These are phyloP conservation scores for Teunomyces barrocoloradensis DNA, from an alignment of 805 yeast genomes.

Conservation along the genomic window DNA sequence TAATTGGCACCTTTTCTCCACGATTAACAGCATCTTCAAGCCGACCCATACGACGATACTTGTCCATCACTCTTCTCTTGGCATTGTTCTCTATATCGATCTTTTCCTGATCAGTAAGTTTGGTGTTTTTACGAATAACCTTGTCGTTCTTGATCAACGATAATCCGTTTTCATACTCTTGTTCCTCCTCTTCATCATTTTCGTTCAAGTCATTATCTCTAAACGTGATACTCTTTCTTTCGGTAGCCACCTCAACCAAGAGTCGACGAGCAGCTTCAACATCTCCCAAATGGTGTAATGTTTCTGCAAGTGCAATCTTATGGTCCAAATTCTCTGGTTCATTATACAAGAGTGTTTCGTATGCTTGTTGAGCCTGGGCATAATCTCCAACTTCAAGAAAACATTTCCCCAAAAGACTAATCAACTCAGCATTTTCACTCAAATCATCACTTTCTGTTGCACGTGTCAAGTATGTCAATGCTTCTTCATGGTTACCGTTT, in stretches of 20 bases:
- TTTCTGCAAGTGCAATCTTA: conserved; percentile 77
- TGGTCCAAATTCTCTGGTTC: conserved; percentile 70
- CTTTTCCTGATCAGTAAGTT: conserved; percentile 45
- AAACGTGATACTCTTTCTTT: conserved; percentile 11
- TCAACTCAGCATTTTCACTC: conserved; percentile 47
- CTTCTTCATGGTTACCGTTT: conserved; percentile 70
- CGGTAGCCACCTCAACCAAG: conserved; percentile 52
- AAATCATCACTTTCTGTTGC: conserved; percentile 55
- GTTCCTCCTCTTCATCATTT: conserved; percentile 16
- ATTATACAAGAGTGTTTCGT: conserved; percentile 48
- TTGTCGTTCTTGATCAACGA: conserved; percentile 13
- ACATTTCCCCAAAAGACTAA: conserved; percentile 70
- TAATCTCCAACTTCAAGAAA: conserved; percentile 70
- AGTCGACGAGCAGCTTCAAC: conserved; percentile 54
- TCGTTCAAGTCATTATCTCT: conserved; percentile 15
- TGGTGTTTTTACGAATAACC: conserved; percentile 8
- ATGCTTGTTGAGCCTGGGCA: conserved; percentile 60
- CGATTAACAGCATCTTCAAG: conserved; percentile 36
- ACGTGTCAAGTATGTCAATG: conserved; percentile 61
- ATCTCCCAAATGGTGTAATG: conserved; percentile 65
- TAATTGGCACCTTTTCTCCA: conserved; percentile 57
- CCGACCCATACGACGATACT: conserved; percentile 52
- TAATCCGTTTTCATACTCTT: conserved; percentile 3
- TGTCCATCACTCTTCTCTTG: conserved; percentile 54
- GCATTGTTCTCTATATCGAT: conserved; percentile 57